Percentiles rank a stretch among this genome's conserved stretches.
Evolutionary conservation across 192 early-diverging fungal genomes (phyloP).

Genomic region (Entrophospora sp.): DNA sequence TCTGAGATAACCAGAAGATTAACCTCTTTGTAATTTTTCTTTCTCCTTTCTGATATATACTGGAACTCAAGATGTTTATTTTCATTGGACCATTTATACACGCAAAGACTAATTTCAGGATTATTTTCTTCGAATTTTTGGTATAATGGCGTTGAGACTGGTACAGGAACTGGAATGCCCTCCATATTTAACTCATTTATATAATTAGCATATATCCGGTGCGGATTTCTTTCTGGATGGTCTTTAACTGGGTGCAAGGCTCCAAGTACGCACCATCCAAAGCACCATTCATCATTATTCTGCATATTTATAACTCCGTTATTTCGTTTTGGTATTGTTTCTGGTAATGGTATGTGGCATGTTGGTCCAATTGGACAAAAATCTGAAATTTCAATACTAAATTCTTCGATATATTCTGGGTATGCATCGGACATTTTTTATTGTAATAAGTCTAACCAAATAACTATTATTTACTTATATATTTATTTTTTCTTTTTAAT

Average conservation of each 20-base stretch:
- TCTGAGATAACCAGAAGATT: constrained; percentile 15
- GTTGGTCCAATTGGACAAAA: constrained; percentile 4
- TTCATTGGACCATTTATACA: not conserved
- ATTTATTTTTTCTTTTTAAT: constrained; percentile 1
- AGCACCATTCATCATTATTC: not conserved
- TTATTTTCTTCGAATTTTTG: constrained; percentile 14
- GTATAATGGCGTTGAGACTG: not conserved
- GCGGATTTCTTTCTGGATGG: constrained; percentile 3
- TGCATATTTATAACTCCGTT: constrained; percentile 7
- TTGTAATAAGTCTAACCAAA: not conserved
- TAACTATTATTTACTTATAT: not conserved
- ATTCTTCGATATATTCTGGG: constrained; percentile 10
- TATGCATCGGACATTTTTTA: constrained; percentile 17
- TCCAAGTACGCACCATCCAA: constrained; percentile 7
- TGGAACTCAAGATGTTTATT: not conserved
- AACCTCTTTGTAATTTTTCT: not conserved
- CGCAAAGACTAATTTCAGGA: constrained; percentile 7
- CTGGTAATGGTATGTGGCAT: not conserved
- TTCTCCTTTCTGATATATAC: constrained; percentile 13
- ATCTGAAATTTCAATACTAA: constrained; percentile 5
- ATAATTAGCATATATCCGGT: constrained; percentile 1
- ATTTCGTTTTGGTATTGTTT: constrained; percentile 14
- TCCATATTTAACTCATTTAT: constrained; percentile 8
- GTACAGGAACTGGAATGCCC: constrained; percentile 5
- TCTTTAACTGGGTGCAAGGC: constrained; percentile 6